A percentile compares a stretch with the other conserved stretches of the same genome.
These are phyloP conservation scores for Bipolaris zeicola DNA, from an alignment of 2,329 filamentous ascomycete genomes.

Conservation along the genomic window DNA sequence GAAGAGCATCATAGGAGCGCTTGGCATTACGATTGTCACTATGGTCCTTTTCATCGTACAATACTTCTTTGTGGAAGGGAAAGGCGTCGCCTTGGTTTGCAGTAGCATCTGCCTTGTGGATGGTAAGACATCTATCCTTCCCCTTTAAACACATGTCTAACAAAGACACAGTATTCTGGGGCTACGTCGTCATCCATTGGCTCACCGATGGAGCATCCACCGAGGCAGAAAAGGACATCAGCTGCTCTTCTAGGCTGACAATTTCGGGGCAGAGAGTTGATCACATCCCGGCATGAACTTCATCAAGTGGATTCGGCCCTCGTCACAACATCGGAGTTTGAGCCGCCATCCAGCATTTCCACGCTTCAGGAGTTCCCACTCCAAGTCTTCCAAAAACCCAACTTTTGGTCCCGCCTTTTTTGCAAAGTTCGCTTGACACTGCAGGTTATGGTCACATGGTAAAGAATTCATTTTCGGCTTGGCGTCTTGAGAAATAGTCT, in stretches of 20 bases:
- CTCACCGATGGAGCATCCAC: background rate
- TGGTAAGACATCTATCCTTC: conserved; percentile 25
- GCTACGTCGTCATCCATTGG: background rate
- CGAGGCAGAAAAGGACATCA: background rate
- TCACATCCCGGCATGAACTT: background rate
- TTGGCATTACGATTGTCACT: conserved; percentile 46
- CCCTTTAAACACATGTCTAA: background rate
- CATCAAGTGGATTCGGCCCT: background rate
- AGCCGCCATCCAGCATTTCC: background rate
- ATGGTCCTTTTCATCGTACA: conserved; percentile 40
- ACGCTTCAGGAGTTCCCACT: background rate
- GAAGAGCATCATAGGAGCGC: conserved; percentile 39
- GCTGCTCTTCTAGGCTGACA: background rate
- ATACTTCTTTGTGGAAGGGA: conserved; percentile 35
- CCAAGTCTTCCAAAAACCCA: background rate
- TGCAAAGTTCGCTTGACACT: background rate
- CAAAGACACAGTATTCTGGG: background rate
- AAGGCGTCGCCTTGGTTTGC: conserved; percentile 45
- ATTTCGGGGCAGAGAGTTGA: background rate
- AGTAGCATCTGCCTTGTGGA: conserved; percentile 48
- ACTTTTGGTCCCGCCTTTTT: background rate
- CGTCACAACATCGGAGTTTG: background rate
- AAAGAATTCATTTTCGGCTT: too few species aligned
- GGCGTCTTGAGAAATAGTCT: too few species aligned
- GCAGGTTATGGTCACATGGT: too few species aligned